A percentile compares a stretch with the other conserved stretches of the same genome.
These are phyloP conservation scores for Isochrysis galbana DNA, from an alignment of 78 protist species.

Conservation along the genomic window DNA sequence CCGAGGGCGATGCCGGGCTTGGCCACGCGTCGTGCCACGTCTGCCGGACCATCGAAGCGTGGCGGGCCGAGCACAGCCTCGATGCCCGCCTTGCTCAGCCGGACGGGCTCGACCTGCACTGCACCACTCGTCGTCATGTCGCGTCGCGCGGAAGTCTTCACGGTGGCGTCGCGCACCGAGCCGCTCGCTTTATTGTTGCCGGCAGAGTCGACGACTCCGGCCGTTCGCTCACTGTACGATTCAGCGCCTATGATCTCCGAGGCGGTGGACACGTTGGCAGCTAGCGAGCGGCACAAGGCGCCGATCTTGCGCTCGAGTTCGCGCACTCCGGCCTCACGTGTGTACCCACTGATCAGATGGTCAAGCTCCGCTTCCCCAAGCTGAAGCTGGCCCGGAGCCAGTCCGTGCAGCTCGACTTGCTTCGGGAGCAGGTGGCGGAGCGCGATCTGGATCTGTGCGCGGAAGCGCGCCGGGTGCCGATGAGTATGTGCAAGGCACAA, in stretches of 20 bases:
- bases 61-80: conserved; percentile 6
- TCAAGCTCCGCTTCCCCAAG: background rate
- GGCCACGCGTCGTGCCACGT: background rate
- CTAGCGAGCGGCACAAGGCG: conserved; percentile 19
- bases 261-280: background rate
- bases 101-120: background rate
- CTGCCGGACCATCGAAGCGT: background rate
- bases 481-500: too few relatives aligned
- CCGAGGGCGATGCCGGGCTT: conserved; percentile 79
- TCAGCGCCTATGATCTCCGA: too few relatives aligned
- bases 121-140: background rate
- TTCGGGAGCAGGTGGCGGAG: conserved; percentile 74
- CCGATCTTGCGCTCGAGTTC: conserved; percentile 31
- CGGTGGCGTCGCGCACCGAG: background rate
- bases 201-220: background rate
- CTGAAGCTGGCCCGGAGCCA: too few relatives aligned
- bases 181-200: background rate
- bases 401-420: background rate
- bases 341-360: background rate
- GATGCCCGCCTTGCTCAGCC: background rate
- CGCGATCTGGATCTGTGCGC: conserved; percentile 83
- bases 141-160: background rate
- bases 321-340: conserved; percentile 55
- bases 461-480: too few relatives aligned
- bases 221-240: background rate